These are phyloP conservation scores for Oryza longistaminata DNA, from an alignment of 176 grass and related monocot species.

Conservation along the genomic window DNA sequence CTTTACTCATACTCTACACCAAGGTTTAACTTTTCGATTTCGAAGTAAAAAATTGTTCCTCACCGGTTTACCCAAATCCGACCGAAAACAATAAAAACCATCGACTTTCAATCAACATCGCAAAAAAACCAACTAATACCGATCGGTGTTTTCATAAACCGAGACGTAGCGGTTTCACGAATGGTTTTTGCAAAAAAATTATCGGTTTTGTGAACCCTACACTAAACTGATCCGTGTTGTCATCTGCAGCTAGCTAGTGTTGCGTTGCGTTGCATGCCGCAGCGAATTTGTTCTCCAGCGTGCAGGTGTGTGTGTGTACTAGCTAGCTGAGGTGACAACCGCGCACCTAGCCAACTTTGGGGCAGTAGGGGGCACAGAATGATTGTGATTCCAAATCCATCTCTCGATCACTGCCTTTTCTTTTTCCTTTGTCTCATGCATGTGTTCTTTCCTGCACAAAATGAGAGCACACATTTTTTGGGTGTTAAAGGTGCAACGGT, in stretches of 20 bases:
- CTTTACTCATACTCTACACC: not conserved
- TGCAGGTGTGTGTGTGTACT: no score
- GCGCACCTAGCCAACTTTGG: not conserved
- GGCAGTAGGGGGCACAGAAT: not conserved
- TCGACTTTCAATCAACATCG: no score
- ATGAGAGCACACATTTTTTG: not conserved
- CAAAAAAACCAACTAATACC: no score
- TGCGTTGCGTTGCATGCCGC: not conserved
- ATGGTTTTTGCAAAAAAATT: no score
- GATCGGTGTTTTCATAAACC: no score
- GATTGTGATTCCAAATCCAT: not conserved
- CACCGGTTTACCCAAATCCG: no score
- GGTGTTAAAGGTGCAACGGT: not conserved
- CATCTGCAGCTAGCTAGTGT: not conserved
- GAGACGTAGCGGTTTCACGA: no score
- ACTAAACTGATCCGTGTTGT: not conserved
- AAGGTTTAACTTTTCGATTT: no score
- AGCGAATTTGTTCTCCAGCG: conserved; percentile 9
- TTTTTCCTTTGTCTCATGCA: not conserved
- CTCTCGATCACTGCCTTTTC: not conserved
- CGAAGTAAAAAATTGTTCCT: no score
- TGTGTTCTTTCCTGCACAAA: not conserved
- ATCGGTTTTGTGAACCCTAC: no score
- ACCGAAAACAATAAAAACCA: no score
- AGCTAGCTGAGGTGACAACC: not conserved